Evolutionary conservation across 2,329 filamentous ascomycete species (phyloP).

Genomic region (Calonectria fujianensis): DNA sequence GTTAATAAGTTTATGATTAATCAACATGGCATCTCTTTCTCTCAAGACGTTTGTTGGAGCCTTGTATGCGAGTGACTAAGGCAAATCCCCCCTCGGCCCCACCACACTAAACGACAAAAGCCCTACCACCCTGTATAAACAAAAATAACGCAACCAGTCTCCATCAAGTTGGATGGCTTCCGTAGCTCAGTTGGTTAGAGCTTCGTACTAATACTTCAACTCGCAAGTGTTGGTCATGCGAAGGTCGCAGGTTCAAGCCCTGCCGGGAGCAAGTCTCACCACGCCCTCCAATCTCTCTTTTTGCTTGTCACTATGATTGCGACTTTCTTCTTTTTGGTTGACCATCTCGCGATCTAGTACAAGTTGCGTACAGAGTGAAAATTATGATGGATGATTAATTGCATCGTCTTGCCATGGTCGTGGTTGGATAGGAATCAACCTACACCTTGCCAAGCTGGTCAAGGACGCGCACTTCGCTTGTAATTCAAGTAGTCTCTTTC

Average conservation of each 20-base stretch:
- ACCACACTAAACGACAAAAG: neutral
- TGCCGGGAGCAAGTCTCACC: conserved; percentile 55
- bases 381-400: neutral
- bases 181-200: conserved; percentile 58
- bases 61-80: neutral
- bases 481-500: neutral
- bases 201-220: conserved; percentile 56
- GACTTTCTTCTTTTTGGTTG: neutral
- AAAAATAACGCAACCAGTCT: rapidly evolving
- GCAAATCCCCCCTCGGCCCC: conserved; percentile 9
- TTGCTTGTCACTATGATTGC: neutral
- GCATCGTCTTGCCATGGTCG: neutral
- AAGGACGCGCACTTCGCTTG: neutral
- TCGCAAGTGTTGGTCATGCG: conserved; percentile 52
- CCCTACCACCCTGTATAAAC: rapidly evolving
- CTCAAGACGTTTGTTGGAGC: neutral
- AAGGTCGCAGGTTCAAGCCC: conserved; percentile 59
- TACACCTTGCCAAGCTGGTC: neutral
- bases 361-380: neutral
- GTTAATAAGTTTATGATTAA: conserved; percentile 15
- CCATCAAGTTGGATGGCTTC: conserved; percentile 52
- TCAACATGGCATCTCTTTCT: neutral
- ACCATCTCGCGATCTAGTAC: neutral
- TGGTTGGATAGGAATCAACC: neutral
- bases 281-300: conserved; percentile 49